Conservation (phyloP, 805 yeast species). For the Teunomyces panamensis region DNA sequence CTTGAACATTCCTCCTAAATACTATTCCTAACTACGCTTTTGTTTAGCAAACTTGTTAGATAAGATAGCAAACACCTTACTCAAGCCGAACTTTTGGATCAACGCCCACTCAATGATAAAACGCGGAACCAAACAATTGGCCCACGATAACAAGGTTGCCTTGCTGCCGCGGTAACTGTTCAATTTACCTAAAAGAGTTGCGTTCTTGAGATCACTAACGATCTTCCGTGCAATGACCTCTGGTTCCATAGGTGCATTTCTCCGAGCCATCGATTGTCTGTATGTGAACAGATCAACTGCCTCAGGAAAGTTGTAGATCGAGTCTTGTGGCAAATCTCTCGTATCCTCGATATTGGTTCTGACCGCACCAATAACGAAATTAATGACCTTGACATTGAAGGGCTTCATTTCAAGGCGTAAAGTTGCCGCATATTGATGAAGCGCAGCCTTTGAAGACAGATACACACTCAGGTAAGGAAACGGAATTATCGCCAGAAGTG, state of each 20-base stretch:
- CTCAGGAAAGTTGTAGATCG: conserved; percentile 52
- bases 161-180: conserved; percentile 57
- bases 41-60: conserved; percentile 18
- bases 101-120: conserved; percentile 43
- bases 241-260: conserved; percentile 58
- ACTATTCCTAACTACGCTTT: conserved; percentile 3
- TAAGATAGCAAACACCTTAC: conserved; percentile 21
- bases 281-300: conserved; percentile 46
- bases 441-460: conserved; percentile 70
- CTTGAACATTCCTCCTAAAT: neutral
- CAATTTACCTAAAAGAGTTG: conserved; percentile 36
- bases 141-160: conserved; percentile 30
- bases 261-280: conserved; percentile 58
- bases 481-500: conserved; percentile 60
- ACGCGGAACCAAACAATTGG: conserved; percentile 39
- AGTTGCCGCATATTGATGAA: conserved; percentile 65
- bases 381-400: conserved; percentile 67
- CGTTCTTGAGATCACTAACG: conserved; percentile 45
- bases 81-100: conserved; percentile 32
- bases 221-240: conserved; percentile 56
- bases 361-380: conserved; percentile 75
- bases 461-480: conserved; percentile 72
- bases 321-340: conserved; percentile 54
- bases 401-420: conserved; percentile 68
- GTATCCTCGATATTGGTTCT: conserved; percentile 66